These are phyloP conservation scores for Colletotrichum falcatum DNA, from an alignment of 2,329 filamentous ascomycete species.

Conservation along the genomic window DNA sequence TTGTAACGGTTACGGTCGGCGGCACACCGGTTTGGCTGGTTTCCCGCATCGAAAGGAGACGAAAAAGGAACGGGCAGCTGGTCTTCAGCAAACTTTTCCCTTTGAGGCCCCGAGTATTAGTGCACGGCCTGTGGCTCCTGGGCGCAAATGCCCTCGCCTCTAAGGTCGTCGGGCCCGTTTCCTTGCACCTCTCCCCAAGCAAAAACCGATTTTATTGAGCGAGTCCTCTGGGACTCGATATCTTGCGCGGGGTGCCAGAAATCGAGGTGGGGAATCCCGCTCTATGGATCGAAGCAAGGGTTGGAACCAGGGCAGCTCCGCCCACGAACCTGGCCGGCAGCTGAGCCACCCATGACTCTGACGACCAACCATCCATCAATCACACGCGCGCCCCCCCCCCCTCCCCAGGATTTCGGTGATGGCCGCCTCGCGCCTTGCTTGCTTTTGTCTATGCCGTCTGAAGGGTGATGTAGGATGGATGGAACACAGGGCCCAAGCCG, in stretches of 20 bases:
- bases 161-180: background rate
- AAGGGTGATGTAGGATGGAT: constrained; percentile 21
- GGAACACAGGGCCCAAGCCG: constrained; percentile 22
- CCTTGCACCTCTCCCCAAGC: background rate
- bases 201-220: background rate
- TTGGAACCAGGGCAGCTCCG: constrained; percentile 37
- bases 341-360: constrained; percentile 19
- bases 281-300: constrained; percentile 24
- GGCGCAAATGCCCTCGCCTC: background rate
- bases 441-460: constrained; percentile 22
- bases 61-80: background rate
- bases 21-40: background rate
- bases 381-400: background rate
- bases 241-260: constrained; percentile 31
- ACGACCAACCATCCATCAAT: constrained; percentile 24
- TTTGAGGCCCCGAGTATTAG: constrained; percentile 9
- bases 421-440: constrained; percentile 11
- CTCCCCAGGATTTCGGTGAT: constrained; percentile 33
- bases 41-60: background rate
- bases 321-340: constrained; percentile 22
- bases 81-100: background rate
- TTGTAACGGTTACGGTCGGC: constrained; percentile 10
- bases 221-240: background rate
- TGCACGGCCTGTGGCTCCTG: background rate
- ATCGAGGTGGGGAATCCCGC: constrained; percentile 19